Base-by-base conservation (phyloP, 495 filamentous ascomycete genomes). In the Aspergillus nidulans region DNA sequence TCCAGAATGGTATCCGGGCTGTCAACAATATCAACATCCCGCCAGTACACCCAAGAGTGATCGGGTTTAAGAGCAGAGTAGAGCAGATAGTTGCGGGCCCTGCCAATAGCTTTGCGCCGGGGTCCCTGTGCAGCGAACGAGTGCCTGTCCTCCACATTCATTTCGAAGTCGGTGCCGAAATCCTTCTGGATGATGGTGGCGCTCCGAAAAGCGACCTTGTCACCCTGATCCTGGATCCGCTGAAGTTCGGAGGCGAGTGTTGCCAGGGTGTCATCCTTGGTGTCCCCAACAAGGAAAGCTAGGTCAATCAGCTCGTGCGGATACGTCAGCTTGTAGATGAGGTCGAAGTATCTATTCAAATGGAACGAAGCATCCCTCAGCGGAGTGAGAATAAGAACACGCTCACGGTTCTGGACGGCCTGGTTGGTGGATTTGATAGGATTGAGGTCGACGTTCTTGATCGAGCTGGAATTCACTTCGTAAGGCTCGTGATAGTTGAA, bases 31-130 rank as follows among this genome's bases (percentile, higher is more conserved):
- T 98, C 94, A 25, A 96, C 91, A 67, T 98, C 94, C 52, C 95
- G 84, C 94, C 94, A 98, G 70, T 97, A 97, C 21, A 98, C 95
- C 94, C 94, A 98, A 7, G 89, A 92, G 68, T 98, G 94, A 52
- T 97, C 89, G 2, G 91, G 80, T 76, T 92, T 95, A 59, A 98
- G 68, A 21, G 94, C 85, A 0, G 90, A 81, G 45, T 84, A 82
- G 10, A 98, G 84, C 20, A 98, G 79, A 68, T 96, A 97, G 68
- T 98, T 98, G 50, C 94, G 81, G 15, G 95, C 95, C 53, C 80
- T 80, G 46, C 86, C 94, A 79, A 98, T 91, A 34, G 89, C 83
- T 72, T 92, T 97, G 57, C 94, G 82, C 54, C 94, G 85, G 20
- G 91, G 92, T 5, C 85, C 94, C 68, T 98, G 94, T 36, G 90